These are phyloP conservation scores for Salix brachista DNA, from an alignment of 345 rosid species.

Conservation along the genomic window DNA sequence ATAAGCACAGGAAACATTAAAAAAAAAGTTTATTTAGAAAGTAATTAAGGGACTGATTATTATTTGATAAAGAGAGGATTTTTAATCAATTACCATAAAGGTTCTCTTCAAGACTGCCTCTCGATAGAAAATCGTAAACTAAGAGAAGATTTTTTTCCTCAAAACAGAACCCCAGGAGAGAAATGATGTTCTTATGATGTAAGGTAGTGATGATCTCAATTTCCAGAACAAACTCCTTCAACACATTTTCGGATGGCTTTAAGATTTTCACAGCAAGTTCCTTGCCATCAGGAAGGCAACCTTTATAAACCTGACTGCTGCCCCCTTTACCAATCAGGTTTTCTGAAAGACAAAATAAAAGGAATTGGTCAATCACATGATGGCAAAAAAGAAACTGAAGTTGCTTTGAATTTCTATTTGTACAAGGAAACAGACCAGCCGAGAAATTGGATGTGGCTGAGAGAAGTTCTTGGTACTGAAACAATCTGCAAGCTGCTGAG, in stretches of 20 bases:
- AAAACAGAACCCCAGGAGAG: slow-evolving; percentile 78
- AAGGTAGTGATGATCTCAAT: slow-evolving; percentile 74
- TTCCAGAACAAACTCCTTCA: slow-evolving; percentile 76
- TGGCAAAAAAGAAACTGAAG: neutral
- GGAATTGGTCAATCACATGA: neutral
- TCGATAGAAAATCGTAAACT: slow-evolving; percentile 74
- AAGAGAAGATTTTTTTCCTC: slow-evolving; percentile 65
- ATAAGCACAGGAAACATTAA: neutral
- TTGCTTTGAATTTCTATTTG: neutral
- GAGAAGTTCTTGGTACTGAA: slow-evolving; percentile 45
- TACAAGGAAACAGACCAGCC: slow-evolving; percentile 46
- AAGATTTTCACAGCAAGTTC: slow-evolving; percentile 85
- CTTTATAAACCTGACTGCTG: slow-evolving; percentile 79
- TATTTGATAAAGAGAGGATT: neutral
- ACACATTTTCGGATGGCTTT: slow-evolving; percentile 60
- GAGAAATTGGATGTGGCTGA: slow-evolving; percentile 59
- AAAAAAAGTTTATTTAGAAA: neutral
- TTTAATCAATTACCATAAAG: slow-evolving; percentile 57
- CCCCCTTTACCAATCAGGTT: slow-evolving; percentile 94
- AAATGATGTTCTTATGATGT: slow-evolving; percentile 71
- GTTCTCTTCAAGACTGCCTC: slow-evolving; percentile 95
- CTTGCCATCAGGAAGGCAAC: slow-evolving; percentile 72
- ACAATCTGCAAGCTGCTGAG: slow-evolving; percentile 32
- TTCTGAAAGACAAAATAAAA: slow-evolving; percentile 36
- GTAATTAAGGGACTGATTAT: neutral